Evolutionary conservation across 2,329 filamentous ascomycete genomes (phyloP), one percentile per base, ranked within the genome.

Genomic region (Dactylellina parvicollis): DNA sequence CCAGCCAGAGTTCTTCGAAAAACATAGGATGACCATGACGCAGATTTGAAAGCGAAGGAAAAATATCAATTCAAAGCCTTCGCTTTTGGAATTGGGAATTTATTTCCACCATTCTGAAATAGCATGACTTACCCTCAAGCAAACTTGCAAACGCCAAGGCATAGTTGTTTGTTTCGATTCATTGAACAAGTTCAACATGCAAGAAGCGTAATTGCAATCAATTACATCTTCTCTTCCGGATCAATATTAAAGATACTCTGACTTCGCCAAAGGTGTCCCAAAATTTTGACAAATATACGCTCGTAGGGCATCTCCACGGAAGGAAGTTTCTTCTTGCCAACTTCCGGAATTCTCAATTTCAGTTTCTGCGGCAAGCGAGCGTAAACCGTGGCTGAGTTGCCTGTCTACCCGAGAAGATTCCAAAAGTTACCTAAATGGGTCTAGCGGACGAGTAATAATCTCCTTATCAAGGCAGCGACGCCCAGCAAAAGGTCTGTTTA

Each of bases 331-430:
- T 56, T 49, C 46, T 54, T 36, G 34, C 20, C 22, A 30, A 49
- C 46, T 60, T 60, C 55, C 38, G 54, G 55, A 60, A 60, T 55
- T 49, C 32, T 44, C 18, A 3, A 38, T 47, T 28, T 56, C n/a
- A 24, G 42, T 28, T 61, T 42, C 40, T 20, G 42, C 32, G 10
- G 24, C 14, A 54, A 67, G 34, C 44, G 46, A 64, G 26, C 57
- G 30, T 42, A 42, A 20, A 36, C 18, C 9, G 66, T 71, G 66
- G 66, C 66, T 71, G 66, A 57, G 66, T 52, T 49, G 24, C 47
- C 44, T 12, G 46, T 62, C 50, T 22, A 70, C 20, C 47, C 66
- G 66, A 56, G 34, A 71, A 36, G 57, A 28, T 42, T 56, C 66
- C 30, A 62, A 57, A 57, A 57, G 56, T 62, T 50, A 22, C 66